Evolutionary conservation across 73 alveolate species (phyloP), one percentile per base, ranked within the genome.

Genomic region (Diophrys appendiculata): DNA sequence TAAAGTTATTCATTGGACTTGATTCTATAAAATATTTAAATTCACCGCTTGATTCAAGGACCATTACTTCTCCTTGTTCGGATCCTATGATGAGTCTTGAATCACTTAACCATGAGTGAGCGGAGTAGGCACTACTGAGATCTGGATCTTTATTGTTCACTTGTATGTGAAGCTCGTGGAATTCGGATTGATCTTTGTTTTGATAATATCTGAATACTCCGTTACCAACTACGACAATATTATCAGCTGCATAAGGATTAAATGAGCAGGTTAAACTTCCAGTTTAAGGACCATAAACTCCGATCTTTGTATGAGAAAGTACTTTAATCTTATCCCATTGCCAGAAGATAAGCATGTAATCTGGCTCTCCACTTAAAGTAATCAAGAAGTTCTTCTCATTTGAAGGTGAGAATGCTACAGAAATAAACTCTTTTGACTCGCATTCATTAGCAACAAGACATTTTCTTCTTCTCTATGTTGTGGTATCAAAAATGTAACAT

Each of bases 301-400:
- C 83, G 26, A 80, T 80, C 23, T 29, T 68, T 55, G 71, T 76
- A 29, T 33, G 25, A 70, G 88, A 82, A 5, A 33, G 23, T 1
- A 80, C 82, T 43, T 60, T 54, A 8, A 81, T 79, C 78, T 80
- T 78, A 82, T 92, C 97, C 97, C 97, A 92, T 52, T 77, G 82
- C 95, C 97, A 92, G 31, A 82, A 56, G 24, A 92, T 65, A 56
- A 92, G 55, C 32, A 89, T 84, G 93, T 92, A 92, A 73, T 89
- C 95, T 0, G 95, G 94, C 1, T 92, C 89, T 0, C 95, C 95
- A 25, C 82, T 67, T 83, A 88, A 84, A 1, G 97, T 83, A 72
- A 88, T 78, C 54, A 92, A 87, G 56, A 82, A 35, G 65, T 88
- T 79, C 69, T 81, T 89, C 81, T 92, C 97, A 43, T 81, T 54